Conservation (phyloP, 2,329 filamentous ascomycete species). For the Hortaea werneckii region DNA sequence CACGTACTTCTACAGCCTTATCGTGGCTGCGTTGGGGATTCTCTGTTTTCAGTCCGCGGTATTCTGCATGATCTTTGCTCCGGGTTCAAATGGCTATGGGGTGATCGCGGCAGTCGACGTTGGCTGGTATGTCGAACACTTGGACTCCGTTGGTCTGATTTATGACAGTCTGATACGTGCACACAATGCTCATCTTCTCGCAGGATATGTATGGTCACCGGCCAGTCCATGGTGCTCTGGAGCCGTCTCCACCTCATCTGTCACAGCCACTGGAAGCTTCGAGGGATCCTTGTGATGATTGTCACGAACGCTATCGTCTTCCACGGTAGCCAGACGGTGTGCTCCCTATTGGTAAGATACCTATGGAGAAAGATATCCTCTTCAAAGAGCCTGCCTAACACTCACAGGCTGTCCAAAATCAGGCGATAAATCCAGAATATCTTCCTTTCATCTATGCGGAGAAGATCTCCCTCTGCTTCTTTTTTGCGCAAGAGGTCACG, state of each 20-base stretch:
- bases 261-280: background rate
- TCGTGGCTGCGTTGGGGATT: background rate
- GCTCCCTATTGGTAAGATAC: background rate
- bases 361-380: background rate
- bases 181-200: background rate
- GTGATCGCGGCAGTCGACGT: background rate
- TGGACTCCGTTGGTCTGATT: background rate
- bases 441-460: background rate
- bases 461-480: conserved; percentile 31
- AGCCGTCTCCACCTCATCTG: conserved; percentile 42
- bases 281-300: background rate
- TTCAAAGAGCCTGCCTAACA: background rate
- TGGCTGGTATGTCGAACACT: background rate
- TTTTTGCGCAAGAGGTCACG: conserved; percentile 28
- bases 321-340: background rate
- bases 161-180: background rate
- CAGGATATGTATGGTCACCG: conserved; percentile 42
- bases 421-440: background rate
- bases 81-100: background rate
- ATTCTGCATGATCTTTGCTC: conserved; percentile 1
- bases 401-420: background rate
- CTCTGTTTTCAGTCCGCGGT: background rate
- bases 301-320: background rate
- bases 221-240: conserved; percentile 51
- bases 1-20: background rate